A percentile compares a stretch with the other conserved stretches of the same genome.
phyloP scores from a whole-genome alignment of 202 grass and related monocot species.

The Tripidium arundinaceum region DNA sequence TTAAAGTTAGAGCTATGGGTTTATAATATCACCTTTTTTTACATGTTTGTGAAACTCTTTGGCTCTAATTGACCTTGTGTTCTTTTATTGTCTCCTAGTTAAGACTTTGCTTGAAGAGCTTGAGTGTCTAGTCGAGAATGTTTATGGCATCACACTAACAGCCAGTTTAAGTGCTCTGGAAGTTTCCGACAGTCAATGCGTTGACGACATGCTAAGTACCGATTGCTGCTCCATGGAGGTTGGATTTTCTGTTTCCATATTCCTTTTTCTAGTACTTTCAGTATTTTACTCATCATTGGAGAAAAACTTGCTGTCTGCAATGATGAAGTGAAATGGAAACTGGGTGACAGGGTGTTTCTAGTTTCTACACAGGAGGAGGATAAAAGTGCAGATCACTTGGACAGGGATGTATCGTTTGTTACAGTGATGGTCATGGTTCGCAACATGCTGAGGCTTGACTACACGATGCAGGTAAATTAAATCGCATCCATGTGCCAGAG shows the following conservation, averaged over 20 bases:
- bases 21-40: background rate
- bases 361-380: conserved; percentile 27
- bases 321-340: conserved; percentile 6
- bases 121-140: conserved; percentile 39
- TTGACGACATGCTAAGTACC: background rate
- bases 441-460: conserved; percentile 70
- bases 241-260: background rate
- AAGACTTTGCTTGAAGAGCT: conserved; percentile 52
- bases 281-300: background rate
- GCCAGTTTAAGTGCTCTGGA: conserved; percentile 34
- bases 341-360: background rate
- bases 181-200: background rate
- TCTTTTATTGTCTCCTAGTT: conserved; percentile 31
- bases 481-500: background rate
- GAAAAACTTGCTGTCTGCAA: background rate
- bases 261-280: background rate
- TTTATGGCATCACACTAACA: conserved; percentile 13
- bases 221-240: conserved; percentile 18
- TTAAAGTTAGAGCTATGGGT: background rate
- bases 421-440: conserved; percentile 36
- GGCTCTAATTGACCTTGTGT: conserved; percentile 13
- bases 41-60: background rate
- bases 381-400: conserved; percentile 13
- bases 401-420: conserved; percentile 13
- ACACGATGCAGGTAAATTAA: conserved; percentile 62